Base-by-base conservation (phyloP, 768 basidiomycete genomes). In the Fibroporia radiculosa region DNA sequence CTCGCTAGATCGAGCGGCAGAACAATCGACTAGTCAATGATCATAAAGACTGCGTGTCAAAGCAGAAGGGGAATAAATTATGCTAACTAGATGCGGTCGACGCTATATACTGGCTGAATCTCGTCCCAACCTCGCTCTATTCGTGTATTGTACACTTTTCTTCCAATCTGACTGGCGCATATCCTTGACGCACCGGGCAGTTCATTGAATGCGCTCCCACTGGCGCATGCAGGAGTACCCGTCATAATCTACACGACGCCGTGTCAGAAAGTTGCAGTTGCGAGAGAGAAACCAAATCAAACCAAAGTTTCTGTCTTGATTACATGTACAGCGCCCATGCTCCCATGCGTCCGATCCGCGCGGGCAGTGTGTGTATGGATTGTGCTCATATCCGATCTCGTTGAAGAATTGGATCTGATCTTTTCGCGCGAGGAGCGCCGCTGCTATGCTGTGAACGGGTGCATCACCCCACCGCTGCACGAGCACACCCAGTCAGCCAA, bases 331-430 rank as follows among this genome's bases (percentile, higher is more conserved):
- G 44, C 65, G 68, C 18, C 70, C 68, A 31, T 61, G 54, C 32
- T 59, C 53, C 64, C 74, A 77, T 28, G 56, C 48, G 26, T 49
- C 56, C 4, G 56, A 47, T 23, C 60, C 64, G 34, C 57, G 51
- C 1, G 69, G 67, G 57, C 79, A 75, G 56, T 78, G 76, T 50
- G 69, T 73, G 62, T 73, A 78, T 5, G 72, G 74, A 42, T 72
- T 66, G 55, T 80, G 77, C 48, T 69, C 62, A 57, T 71, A 72
- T 14, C 84, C 84, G 33, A 89, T 85, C 54, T 85, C 79, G 40
- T 77, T 66, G 63, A 86, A 87, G 66, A 80, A 87, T 56, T 86
- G 82, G 31, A 87, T 73, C 61, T 79, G 72, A 46, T 77, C 71
- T 48, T 73, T 74, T 35, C 58, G 62, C 16, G 67, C 62, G 57